Conservation (phyloP, 2,329 filamentous ascomycete species). For the Aspergillus sp. region DNA sequence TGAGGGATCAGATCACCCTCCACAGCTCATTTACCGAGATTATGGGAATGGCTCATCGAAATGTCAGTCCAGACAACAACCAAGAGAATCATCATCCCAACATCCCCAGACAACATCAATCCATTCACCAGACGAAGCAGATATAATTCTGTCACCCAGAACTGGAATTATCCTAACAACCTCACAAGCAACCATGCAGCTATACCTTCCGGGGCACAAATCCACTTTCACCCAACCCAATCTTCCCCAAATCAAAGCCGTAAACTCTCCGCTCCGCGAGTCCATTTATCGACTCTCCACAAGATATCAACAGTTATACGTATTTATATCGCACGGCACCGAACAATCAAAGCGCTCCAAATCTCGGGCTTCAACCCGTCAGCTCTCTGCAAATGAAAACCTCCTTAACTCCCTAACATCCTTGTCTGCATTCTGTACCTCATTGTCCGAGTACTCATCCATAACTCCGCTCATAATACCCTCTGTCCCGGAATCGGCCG, state of each 20-base stretch:
- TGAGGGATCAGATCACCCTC: constrained; percentile 15
- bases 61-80: not conserved
- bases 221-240: constrained; percentile 6
- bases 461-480: constrained; percentile 19
- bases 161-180: constrained; percentile 70
- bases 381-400: constrained; percentile 10
- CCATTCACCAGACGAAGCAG: constrained; percentile 44
- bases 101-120: not conserved
- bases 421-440: constrained; percentile 27
- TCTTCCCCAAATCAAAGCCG: constrained; percentile 24
- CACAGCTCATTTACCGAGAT: constrained; percentile 28
- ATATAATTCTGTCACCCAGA: constrained; percentile 68
- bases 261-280: constrained; percentile 52
- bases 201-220: constrained; percentile 63
- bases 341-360: constrained; percentile 7
- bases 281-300: constrained; percentile 53
- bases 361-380: constrained; percentile 20
- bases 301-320: constrained; percentile 66
- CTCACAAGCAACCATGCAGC: constrained; percentile 71
- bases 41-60: constrained; percentile 6
- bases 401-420: constrained; percentile 18
- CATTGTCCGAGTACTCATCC: constrained; percentile 12
- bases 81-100: not conserved
- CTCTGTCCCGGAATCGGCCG: constrained; percentile 39
- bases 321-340: constrained; percentile 59